Base-by-base conservation (phyloP, 169 alveolate genomes). In the Cryptosporidium canis region DNA sequence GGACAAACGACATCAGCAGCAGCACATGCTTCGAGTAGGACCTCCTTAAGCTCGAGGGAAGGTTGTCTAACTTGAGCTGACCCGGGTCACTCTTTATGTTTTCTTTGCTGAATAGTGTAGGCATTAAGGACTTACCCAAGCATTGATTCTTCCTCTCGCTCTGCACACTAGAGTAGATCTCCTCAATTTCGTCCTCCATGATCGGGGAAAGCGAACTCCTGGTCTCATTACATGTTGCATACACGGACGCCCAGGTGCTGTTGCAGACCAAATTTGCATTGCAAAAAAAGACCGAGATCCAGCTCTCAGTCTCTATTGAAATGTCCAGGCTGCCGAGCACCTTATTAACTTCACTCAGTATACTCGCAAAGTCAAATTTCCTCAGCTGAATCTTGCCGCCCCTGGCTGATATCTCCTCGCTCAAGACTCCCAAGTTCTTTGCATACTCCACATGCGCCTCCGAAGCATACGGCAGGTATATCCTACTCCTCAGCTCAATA, bases 361-460 rank as follows among this genome's bases (percentile, higher is more conserved):
- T 67, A 18, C 83, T 67, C 31, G 14, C 18, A 27, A 48, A 48
- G 43, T 70, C 66, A 55, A 37, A 70, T 4, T 27, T 63, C 12
- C 8, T 27, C 18, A 63, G 16, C 18, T 7, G 18, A 63, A 63
- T 16, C 7, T 51, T 51, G 16, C 8, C 24, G 33, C 27, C 5
- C 24, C 11, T 27, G 18, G 47, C 18, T 1, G 21, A 63, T 3
- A 63, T 63, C 18, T 63, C 70, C 9, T 35, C 47, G 29, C 31
- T 24, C 24, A 35, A 6, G 24, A 70, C 12, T 6, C 84, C 84
- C 9, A 55, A n/a, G 31, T 35, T 48, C 21, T 53, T 70, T 9
- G 84, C 24, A 70, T 70, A 70, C 33, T 70, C 84, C 21, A 33
- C 51, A 29, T 51, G 67, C 35, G 53, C n/a, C 27, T 70, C 67